phyloP scores from a whole-genome alignment of 23 red algal species.

The Gracilaria vermiculophylla region DNA sequence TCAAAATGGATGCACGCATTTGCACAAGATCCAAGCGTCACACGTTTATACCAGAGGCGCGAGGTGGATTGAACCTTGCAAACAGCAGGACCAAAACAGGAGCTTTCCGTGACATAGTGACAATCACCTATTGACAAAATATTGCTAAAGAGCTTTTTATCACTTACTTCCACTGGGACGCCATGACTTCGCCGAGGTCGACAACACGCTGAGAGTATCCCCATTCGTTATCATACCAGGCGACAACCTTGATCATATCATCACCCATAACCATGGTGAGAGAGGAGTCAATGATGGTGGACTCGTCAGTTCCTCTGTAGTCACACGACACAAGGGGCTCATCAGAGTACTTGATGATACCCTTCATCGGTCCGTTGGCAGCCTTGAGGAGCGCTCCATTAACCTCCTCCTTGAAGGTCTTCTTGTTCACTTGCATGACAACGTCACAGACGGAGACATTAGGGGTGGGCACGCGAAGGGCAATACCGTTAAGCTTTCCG shows the following conservation, averaged over 20 bases:
- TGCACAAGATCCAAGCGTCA: background rate
- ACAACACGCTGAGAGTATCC: conserved; percentile 89
- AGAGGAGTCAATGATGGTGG: conserved; percentile 87
- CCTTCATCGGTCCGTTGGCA: conserved; percentile 86
- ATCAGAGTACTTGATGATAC: conserved; percentile 94
- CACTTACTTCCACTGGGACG: conserved; percentile 77
- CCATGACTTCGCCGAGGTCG: conserved; percentile 89
- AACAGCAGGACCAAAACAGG: no score
- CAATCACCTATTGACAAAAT: conserved; percentile 18
- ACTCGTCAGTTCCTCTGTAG: conserved; percentile 79
- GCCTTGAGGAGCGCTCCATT: conserved; percentile 93
- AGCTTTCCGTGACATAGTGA: background rate
- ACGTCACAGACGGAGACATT: conserved; percentile 95
- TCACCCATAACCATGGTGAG: conserved; percentile 99
- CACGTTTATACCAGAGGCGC: no score
- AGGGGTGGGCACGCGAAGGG: conserved; percentile 94
- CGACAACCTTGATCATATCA: conserved; percentile 95
- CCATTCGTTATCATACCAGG: conserved; percentile 99
- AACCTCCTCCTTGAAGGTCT: conserved; percentile 99
- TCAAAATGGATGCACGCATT: background rate
- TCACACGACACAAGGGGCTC: conserved; percentile 95
- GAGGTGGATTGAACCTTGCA: no score
- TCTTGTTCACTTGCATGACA: conserved; percentile 87
- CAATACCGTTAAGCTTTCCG: conserved; percentile 96
- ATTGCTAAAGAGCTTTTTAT: background rate